Evolutionary conservation across 129 eudicot genomes (phyloP).

Genomic region (Apium graveolens): DNA sequence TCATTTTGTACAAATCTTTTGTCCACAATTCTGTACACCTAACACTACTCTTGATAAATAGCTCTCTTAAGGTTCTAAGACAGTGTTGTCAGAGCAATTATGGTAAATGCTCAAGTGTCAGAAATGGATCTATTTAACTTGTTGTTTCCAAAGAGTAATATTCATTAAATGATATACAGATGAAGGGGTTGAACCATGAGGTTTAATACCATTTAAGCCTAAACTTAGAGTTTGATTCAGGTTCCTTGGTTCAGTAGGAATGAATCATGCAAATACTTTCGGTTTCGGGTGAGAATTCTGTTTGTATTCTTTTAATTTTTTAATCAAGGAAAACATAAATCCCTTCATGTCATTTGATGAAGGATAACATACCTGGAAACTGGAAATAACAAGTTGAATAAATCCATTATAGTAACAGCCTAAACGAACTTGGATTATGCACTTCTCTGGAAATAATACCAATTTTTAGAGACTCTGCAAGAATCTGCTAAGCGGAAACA

Average conservation of each 20-base stretch:
- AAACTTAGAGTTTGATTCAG: background rate
- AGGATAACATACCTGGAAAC: background rate
- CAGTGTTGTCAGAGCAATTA: background rate
- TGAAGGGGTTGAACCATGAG: background rate
- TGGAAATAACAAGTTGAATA: background rate
- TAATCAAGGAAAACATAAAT: background rate
- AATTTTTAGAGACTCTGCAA: background rate
- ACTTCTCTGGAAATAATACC: constrained; percentile 6
- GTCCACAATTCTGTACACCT: too few species aligned
- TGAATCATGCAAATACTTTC: background rate
- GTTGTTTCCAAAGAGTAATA: background rate
- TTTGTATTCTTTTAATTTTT: too few species aligned
- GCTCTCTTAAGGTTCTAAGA: background rate
- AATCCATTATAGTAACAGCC: too few species aligned
- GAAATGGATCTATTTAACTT: background rate
- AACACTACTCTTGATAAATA: too few species aligned
- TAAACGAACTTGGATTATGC: too few species aligned
- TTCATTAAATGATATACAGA: background rate
- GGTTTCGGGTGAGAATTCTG: background rate
- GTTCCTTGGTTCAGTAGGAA: background rate
- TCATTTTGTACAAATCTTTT: too few species aligned
- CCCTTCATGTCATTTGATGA: background rate
- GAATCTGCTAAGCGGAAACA: background rate
- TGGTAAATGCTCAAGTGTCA: background rate
- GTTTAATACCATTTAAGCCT: background rate